Evolutionary conservation across 192 early-diverging fungal species (phyloP).

Genomic region (Backusella macrospora): DNA sequence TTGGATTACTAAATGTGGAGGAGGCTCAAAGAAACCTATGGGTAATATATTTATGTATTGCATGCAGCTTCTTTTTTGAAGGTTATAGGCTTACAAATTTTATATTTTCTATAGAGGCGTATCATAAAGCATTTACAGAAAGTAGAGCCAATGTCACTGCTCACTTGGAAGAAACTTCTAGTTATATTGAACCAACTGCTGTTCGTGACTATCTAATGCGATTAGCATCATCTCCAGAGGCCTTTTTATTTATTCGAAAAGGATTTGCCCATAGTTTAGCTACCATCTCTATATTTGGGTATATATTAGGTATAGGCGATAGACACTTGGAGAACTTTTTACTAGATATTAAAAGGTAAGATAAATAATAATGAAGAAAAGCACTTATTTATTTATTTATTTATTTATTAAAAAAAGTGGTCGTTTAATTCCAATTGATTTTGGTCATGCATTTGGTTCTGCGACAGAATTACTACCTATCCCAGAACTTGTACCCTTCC

Average conservation of each 20-base stretch:
- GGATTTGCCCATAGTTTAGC: constrained; percentile 73
- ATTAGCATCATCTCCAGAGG: constrained; percentile 70
- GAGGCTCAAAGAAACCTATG: constrained; percentile 48
- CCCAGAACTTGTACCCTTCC: constrained; percentile 78
- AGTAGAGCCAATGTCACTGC: constrained; percentile 51
- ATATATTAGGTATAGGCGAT: constrained; percentile 81
- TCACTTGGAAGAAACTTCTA: constrained; percentile 50
- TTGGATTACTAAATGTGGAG: constrained; percentile 43
- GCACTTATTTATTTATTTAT: neutral
- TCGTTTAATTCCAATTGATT: constrained; percentile 75
- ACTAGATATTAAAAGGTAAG: constrained; percentile 60
- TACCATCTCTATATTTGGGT: constrained; percentile 70
- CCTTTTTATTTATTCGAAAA: constrained; percentile 67
- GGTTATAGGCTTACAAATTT: neutral
- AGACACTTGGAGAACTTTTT: constrained; percentile 81
- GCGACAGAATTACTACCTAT: constrained; percentile 76
- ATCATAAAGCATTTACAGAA: constrained; percentile 59
- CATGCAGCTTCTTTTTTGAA: neutral
- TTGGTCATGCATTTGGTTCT: constrained; percentile 85
- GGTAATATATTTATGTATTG: constrained; percentile 30
- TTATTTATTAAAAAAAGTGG: constrained; percentile 45
- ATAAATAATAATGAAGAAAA: neutral
- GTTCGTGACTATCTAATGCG: constrained; percentile 58
- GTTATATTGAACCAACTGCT: constrained; percentile 45
- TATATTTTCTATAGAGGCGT: constrained; percentile 41